A percentile compares a stretch with the other conserved stretches of the same genome.
phyloP scores from a whole-genome alignment of 257 asterid genomes.

The Capsicum chinense region DNA sequence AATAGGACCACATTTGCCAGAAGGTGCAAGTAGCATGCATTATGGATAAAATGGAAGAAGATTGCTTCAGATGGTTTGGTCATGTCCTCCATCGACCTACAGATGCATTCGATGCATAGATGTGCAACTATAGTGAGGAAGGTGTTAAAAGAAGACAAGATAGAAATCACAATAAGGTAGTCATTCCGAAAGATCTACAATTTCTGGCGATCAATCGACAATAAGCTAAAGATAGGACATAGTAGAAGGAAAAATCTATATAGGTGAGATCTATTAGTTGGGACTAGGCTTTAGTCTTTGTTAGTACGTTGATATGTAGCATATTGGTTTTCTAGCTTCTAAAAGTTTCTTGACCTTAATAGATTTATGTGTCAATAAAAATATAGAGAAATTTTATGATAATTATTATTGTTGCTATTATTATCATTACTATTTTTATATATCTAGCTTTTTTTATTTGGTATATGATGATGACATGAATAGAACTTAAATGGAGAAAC shows the following conservation, averaged over 20 bases:
- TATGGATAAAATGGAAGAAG: background rate
- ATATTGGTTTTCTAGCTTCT: too few relatives aligned
- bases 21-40: background rate
- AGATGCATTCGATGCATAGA: background rate
- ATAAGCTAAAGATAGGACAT: background rate
- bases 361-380: too few relatives aligned
- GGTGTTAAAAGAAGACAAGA: background rate
- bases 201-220: background rate
- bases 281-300: background rate
- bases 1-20: background rate
- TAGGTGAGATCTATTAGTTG: background rate
- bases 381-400: too few relatives aligned
- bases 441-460: background rate
- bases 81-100: background rate
- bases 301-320: too few relatives aligned
- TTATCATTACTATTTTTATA: too few relatives aligned
- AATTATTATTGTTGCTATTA: too few relatives aligned
- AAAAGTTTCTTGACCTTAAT: too few relatives aligned
- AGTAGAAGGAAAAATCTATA: background rate
- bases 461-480: background rate
- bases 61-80: background rate
- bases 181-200: background rate
- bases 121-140: conserved; percentile 5
- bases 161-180: background rate
- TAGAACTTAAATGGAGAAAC: background rate